A percentile compares a stretch with the other conserved stretches of the same genome.
These are phyloP conservation scores for Aureobasidium sp. DNA, from an alignment of 2,329 filamentous ascomycete genomes.

Conservation along the genomic window DNA sequence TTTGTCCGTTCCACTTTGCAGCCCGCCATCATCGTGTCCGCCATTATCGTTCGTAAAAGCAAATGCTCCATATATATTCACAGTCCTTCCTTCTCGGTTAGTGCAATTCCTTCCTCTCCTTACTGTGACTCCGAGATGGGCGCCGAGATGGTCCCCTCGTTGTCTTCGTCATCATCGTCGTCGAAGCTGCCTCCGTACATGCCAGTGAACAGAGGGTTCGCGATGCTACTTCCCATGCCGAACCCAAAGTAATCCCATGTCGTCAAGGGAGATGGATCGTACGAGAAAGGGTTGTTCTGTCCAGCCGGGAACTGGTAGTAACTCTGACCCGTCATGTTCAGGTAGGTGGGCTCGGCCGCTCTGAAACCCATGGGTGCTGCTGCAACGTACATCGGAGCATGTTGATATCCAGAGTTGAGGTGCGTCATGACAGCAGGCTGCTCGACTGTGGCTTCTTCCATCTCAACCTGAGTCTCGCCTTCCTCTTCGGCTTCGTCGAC, in stretches of 20 bases:
- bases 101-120: not conserved
- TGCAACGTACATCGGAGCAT: slow-evolving; percentile 16
- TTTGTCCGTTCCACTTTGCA: slow-evolving; percentile 4
- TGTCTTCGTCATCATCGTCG: slow-evolving; percentile 26
- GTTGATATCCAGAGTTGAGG: slow-evolving; percentile 19
- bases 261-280: slow-evolving; percentile 12
- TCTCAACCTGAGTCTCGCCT: not conserved
- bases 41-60: slow-evolving; percentile 10
- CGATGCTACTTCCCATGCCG: slow-evolving; percentile 14
- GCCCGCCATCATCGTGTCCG: not conserved
- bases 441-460: slow-evolving; percentile 26
- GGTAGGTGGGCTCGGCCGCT: slow-evolving; percentile 12
- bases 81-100: not conserved
- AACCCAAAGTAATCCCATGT: slow-evolving; percentile 19
- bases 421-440: slow-evolving; percentile 19
- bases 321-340: slow-evolving; percentile 6
- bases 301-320: slow-evolving; percentile 9
- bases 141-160: slow-evolving; percentile 25
- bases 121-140: slow-evolving; percentile 17
- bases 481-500: slow-evolving; percentile 1
- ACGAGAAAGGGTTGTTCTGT: slow-evolving; percentile 5
- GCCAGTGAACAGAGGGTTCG: slow-evolving; percentile 27
- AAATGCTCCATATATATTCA: slow-evolving; percentile 5
- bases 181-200: slow-evolving; percentile 19
- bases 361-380: slow-evolving; percentile 17